A percentile compares a stretch with the other conserved stretches of the same genome.
Conservation (phyloP, 1,139 yeast genomes). For the Suhomyces guaymorum region DNA sequence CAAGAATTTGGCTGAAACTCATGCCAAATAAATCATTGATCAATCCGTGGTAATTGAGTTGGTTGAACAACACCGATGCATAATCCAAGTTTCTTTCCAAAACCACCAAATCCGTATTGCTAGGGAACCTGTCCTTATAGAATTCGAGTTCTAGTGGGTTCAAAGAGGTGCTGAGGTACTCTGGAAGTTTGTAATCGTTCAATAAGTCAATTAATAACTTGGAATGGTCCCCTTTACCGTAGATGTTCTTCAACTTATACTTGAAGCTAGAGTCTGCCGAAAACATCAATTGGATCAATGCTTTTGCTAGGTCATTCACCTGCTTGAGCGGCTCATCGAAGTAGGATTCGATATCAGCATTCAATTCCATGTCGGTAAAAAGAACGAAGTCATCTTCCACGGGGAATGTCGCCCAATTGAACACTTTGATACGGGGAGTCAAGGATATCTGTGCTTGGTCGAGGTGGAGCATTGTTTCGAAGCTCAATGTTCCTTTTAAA, state of each 20-base stretch:
- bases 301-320: slow-evolving; percentile 28
- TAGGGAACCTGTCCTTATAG: slow-evolving; percentile 34
- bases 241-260: slow-evolving; percentile 39
- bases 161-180: slow-evolving; percentile 30
- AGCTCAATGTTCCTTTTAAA: slow-evolving; percentile 19
- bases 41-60: slow-evolving; percentile 80
- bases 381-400: slow-evolving; percentile 28
- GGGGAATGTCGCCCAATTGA: slow-evolving; percentile 38
- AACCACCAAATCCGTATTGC: slow-evolving; percentile 65
- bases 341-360: slow-evolving; percentile 29
- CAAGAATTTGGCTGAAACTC: slow-evolving; percentile 18
- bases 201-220: slow-evolving; percentile 31
- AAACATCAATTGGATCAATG: slow-evolving; percentile 27
- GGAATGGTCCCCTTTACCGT: slow-evolving; percentile 44
- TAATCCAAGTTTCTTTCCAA: slow-evolving; percentile 78
- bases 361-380: slow-evolving; percentile 4
- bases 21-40: slow-evolving; percentile 69
- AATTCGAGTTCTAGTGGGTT: slow-evolving; percentile 41
- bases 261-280: slow-evolving; percentile 17
- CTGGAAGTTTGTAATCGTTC: slow-evolving; percentile 28
- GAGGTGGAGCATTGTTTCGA: slow-evolving; percentile 21
- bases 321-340: slow-evolving; percentile 39
- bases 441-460: slow-evolving; percentile 14
- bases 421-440: slow-evolving; percentile 24
- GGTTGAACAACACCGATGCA: slow-evolving; percentile 69